Evolutionary conservation across 768 basidiomycete species (phyloP), one percentile per base, ranked within the genome.

Genomic region (Jaapia argillacea): DNA sequence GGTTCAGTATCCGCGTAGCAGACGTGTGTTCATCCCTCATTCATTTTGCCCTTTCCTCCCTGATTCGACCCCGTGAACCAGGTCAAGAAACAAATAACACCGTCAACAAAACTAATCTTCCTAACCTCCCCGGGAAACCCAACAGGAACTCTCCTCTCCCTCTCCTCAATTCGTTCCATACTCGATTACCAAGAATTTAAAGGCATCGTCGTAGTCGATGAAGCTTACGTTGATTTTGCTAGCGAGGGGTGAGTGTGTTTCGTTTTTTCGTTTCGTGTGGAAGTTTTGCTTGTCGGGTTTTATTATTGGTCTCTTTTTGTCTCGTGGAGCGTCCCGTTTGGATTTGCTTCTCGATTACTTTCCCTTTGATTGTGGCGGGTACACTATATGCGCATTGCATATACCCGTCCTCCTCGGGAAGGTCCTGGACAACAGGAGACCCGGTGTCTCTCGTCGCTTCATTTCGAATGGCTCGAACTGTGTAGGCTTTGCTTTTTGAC

Each of bases 71-170:
- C n/a, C n/a, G 5, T 20, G 6, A 24, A n/a, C n/a, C 51, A 93
- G 85, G 68, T 93, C 43, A 86, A 87, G 59, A 66, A 71, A 43
- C 72, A 75, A 0, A 68, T 93, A 45, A 70, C 74, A 25, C 77
- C 84, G 1, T 67, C 72, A 3, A 88, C 96, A 61, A 96, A 97
- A 54, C 74, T 99, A 27, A 73, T 94, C 46, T 90, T 97, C 70
- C 71, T 98, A 36, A 96, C 92, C 61, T 97, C 94, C 1, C 96
- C 96, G 2, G 96, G 96, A 2, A 99, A 98, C 58, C 96, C 96
- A 0, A 93, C 92, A 0, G 91, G 92, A 6, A 97, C 93, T 0
- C 61, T 82, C 22, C 78, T 98, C 42, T 74, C 89, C 0, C 74
- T 93, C 21, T 54, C 71, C 6, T 72, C 81, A 10, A 68, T 98